phyloP scores from a whole-genome alignment of 805 yeast genomes.

The Hyphopichia homilentoma region DNA sequence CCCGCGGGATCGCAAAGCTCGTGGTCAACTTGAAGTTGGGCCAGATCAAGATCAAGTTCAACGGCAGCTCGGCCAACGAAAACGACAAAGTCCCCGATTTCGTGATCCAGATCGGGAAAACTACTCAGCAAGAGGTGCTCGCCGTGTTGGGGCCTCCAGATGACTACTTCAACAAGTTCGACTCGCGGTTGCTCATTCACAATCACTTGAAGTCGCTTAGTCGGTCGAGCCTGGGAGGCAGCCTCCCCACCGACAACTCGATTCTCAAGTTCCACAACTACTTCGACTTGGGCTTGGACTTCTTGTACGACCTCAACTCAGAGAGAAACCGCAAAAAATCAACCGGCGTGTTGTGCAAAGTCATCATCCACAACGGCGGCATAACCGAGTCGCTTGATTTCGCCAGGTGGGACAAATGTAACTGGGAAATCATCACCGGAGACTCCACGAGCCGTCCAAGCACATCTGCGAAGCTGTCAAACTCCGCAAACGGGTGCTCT shows the following conservation, averaged over 20 bases:
- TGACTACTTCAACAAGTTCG: conserved; percentile 45
- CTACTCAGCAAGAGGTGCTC: conserved; percentile 49
- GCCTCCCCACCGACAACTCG: conserved; percentile 2
- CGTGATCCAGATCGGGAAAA: conserved; percentile 32
- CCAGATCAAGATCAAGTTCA: conserved; percentile 16
- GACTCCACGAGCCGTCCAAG: background rate
- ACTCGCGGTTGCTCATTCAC: conserved; percentile 41
- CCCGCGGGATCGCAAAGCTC: conserved; percentile 9
- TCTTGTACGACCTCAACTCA: conserved; percentile 42
- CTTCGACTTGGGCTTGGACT: conserved; percentile 51
- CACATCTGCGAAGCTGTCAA: too few species aligned
- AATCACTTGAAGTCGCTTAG: conserved; percentile 17
- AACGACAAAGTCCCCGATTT: conserved; percentile 6
- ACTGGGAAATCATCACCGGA: conserved; percentile 33
- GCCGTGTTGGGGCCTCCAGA: conserved; percentile 54
- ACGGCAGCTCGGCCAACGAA: background rate
- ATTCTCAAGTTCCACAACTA: conserved; percentile 51
- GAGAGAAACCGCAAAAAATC: conserved; percentile 9
- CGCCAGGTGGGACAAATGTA: conserved; percentile 50
- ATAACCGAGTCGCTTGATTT: conserved; percentile 49
- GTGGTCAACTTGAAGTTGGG: conserved; percentile 17
- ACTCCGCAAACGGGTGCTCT: too few species aligned
- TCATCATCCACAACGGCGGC: conserved; percentile 50
- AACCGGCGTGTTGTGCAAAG: conserved; percentile 38
- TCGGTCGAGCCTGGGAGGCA: conserved; percentile 1